Evolutionary conservation across 805 yeast species (phyloP), one percentile per base, ranked within the genome.

Genomic region (Citeromyces nyonsensis): DNA sequence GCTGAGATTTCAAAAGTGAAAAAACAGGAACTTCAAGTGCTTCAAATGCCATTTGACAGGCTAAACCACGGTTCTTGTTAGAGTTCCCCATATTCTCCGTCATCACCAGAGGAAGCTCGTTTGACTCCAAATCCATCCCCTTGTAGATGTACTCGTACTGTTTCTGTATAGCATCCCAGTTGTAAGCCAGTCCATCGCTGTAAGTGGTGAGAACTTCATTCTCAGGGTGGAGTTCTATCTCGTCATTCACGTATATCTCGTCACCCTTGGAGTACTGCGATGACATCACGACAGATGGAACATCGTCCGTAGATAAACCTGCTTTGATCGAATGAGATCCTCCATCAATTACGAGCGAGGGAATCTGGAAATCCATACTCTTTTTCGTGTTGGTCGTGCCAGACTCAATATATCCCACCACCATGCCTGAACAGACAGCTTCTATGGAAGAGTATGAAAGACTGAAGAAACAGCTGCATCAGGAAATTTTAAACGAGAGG

Each of bases 11-110:
- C 14, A 81, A 68, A 29, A 85, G 56, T 15, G 84, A 74, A 44
- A 86, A 72, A 6, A 79, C 66, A 1, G 95, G 95, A 8, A 82
- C 82, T 31, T 73, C 57, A 28, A 82, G 60, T 35, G 64, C 69
- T 45, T 79, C 86, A 49, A 86, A 80, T 3, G 82, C 93, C 30
- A 79, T 48, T 44, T 83, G 83, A 30, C 75, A 64, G 9, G 80
- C 63, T 33, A 66, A 64, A 8, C 60, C 47, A 40, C 69, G 66
- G 45, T 67, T 69, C 41, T 71, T 68, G 38, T 63, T 54, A 13
- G 77, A 64, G 47, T 73, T 76, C 86, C 91, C 79, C 11, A 73
- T 51, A 41, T 77, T 77, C 32, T 52, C 53, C 4, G 69, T 61
- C 45, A 73, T 49, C 7, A 66, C 63, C 35, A 84, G 56, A 0